Conservation (phyloP, 257 asterid species). For the Eustoma russellianum region DNA sequence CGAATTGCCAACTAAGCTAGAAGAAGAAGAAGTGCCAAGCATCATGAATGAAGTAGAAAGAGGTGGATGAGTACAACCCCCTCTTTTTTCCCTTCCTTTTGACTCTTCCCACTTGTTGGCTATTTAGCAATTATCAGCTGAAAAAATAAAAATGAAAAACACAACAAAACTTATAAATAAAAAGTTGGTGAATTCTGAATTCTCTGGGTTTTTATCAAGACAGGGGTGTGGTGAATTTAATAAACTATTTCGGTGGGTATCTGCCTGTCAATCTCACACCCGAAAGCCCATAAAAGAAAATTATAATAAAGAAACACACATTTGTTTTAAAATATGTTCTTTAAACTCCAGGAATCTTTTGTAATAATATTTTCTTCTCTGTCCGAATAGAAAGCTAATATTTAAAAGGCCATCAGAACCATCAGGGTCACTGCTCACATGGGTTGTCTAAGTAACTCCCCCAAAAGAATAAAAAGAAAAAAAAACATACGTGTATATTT, state of each 20-base stretch:
- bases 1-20: background rate
- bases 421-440: conserved; percentile 16
- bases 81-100: no score
- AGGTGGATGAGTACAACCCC: conserved; percentile 12
- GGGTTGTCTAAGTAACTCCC: conserved; percentile 12
- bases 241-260: conserved; percentile 82
- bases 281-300: conserved; percentile 7
- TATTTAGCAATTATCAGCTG: conserved; percentile 18
- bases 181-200: conserved; percentile 52
- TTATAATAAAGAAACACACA: background rate
- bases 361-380: conserved; percentile 7
- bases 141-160: conserved; percentile 25
- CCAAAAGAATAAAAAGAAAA: conserved; percentile 3
- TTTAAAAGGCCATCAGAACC: conserved; percentile 15
- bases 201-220: conserved; percentile 74
- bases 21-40: conserved; percentile 41
- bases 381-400: conserved; percentile 7
- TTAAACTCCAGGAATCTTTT: conserved; percentile 19
- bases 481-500: no score
- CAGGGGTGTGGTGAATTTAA: conserved; percentile 76
- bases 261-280: conserved; percentile 87
- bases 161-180: conserved; percentile 19
- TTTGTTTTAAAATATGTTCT: conserved; percentile 6
- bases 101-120: conserved; percentile 10
- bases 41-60: conserved; percentile 14